Percentiles rank a stretch among this genome's conserved stretches.
Evolutionary conservation across 1,284 basidiomycete genomes (phyloP).

Genomic region (Ceratobasidium sp.): DNA sequence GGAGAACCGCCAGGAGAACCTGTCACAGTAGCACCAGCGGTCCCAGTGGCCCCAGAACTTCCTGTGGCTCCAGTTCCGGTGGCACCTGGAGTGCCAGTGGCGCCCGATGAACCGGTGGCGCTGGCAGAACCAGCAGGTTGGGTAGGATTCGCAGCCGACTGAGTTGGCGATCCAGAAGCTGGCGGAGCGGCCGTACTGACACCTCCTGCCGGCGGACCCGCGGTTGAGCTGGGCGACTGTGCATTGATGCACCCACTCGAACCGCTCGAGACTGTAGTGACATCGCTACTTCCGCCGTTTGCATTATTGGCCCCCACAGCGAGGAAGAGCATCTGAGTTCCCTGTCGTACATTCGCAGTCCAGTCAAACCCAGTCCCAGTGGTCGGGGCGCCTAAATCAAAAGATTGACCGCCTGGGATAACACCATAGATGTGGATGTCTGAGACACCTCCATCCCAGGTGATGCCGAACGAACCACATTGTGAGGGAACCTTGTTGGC

Average conservation of each 20-base stretch:
- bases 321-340: conserved; percentile 68
- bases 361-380: conserved; percentile 68
- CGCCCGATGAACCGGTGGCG: neutral
- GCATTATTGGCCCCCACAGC: conserved; percentile 70
- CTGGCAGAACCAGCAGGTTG: neutral
- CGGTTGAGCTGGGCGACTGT: conserved; percentile 73
- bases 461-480: conserved; percentile 13
- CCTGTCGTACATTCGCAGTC: conserved; percentile 66
- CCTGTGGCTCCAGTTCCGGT: too few species aligned
- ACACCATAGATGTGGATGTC: conserved; percentile 67
- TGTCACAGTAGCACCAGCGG: conserved; percentile 20
- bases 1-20: conserved; percentile 18
- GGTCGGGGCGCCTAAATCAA: conserved; percentile 58
- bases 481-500: conserved; percentile 3
- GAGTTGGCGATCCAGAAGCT: neutral
- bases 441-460: conserved; percentile 48
- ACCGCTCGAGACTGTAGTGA: conserved; percentile 58
- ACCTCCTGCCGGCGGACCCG: conserved; percentile 77
- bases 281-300: conserved; percentile 66
- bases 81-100: too few species aligned
- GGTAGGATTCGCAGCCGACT: neutral
- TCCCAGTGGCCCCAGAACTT: too few species aligned
- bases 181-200: conserved; percentile 44
- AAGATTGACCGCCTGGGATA: conserved; percentile 79
- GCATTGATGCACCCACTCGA: conserved; percentile 63